These are phyloP conservation scores for Helianthus tuberosus DNA, from an alignment of 129 eudicot genomes.

Conservation along the genomic window DNA sequence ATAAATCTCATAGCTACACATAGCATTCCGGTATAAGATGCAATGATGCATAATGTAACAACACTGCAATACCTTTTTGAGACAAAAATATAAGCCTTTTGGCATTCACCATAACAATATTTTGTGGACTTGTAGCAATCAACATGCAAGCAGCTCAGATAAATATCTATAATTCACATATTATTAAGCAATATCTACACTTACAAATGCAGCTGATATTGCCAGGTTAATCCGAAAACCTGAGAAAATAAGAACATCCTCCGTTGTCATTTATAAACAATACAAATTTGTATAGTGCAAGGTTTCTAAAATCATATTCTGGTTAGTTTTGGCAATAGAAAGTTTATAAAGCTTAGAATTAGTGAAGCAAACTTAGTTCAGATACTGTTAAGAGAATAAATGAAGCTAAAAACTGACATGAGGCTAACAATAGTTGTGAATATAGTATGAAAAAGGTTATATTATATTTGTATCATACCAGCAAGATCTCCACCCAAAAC, in stretches of 20 bases:
- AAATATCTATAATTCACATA: background rate
- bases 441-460: no score
- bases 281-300: background rate
- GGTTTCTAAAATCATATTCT: background rate
- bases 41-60: no score
- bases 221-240: slow-evolving; percentile 85
- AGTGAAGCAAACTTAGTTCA: slow-evolving; percentile 1
- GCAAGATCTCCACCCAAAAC: no score
- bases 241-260: slow-evolving; percentile 34
- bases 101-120: no score
- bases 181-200: slow-evolving; percentile 30
- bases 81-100: no score
- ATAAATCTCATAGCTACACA: no score
- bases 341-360: background rate
- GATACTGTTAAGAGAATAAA: background rate
- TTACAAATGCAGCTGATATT: slow-evolving; percentile 88
- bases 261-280: slow-evolving; percentile 1
- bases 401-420: slow-evolving; percentile 3
- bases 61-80: no score
- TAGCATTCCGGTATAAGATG: no score
- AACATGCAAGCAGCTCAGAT: no score
- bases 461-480: no score
- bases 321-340: background rate
- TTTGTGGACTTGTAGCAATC: no score
- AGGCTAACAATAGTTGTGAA: slow-evolving; percentile 15